These are phyloP conservation scores for Stemphylium beticola DNA, from an alignment of 2,329 filamentous ascomycete species.

Conservation along the genomic window DNA sequence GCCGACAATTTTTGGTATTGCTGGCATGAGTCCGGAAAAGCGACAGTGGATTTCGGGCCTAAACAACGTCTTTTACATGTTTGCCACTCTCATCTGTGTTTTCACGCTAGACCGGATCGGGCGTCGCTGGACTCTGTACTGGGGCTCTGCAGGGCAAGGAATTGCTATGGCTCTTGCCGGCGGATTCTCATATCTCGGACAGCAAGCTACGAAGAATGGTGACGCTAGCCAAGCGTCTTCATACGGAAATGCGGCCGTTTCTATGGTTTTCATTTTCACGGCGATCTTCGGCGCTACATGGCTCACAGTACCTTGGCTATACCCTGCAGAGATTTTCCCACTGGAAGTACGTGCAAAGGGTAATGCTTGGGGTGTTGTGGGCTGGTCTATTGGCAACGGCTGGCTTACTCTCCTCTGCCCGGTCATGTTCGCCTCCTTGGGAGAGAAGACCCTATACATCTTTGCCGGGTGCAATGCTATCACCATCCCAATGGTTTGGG, in stretches of 20 bases:
- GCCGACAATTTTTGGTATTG: slow-evolving; percentile 68
- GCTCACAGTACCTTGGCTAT: slow-evolving; percentile 64
- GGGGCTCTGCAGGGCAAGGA: slow-evolving; percentile 68
- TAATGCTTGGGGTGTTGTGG: slow-evolving; percentile 77
- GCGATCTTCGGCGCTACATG: slow-evolving; percentile 69
- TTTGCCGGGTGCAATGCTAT: slow-evolving; percentile 72
- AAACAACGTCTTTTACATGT: slow-evolving; percentile 64
- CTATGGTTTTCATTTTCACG: slow-evolving; percentile 74
- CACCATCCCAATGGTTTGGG: slow-evolving; percentile 73
- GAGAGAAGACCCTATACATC: slow-evolving; percentile 75
- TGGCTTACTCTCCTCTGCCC: slow-evolving; percentile 59
- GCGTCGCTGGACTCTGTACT: slow-evolving; percentile 71
- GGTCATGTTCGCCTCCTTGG: slow-evolving; percentile 62
- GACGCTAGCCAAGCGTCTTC: slow-evolving; percentile 55
- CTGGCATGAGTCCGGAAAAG: slow-evolving; percentile 64
- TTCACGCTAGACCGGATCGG: slow-evolving; percentile 74
- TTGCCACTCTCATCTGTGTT: slow-evolving; percentile 71
- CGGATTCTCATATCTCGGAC: slow-evolving; percentile 64
- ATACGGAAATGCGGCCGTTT: slow-evolving; percentile 69
- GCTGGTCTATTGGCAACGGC: slow-evolving; percentile 78
- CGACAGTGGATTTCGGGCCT: slow-evolving; percentile 52
- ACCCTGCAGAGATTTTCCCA: slow-evolving; percentile 76
- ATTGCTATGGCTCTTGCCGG: slow-evolving; percentile 72
- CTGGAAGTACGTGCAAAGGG: slow-evolving; percentile 73
- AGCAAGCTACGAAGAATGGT: slow-evolving; percentile 55